phyloP scores from a whole-genome alignment of 306 rosid species.

The Rosa chinensis region DNA sequence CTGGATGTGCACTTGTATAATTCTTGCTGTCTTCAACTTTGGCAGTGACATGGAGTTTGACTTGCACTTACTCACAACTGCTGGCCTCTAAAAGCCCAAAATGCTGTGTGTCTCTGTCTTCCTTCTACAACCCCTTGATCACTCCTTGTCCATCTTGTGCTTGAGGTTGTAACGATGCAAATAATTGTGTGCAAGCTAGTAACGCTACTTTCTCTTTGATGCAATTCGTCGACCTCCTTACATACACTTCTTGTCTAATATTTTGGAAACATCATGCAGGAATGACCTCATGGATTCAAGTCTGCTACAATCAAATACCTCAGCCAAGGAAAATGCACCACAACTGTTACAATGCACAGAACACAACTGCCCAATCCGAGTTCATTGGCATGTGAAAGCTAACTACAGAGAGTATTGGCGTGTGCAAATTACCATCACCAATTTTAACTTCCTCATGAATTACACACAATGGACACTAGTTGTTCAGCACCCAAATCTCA shows the following conservation, averaged over 20 bases:
- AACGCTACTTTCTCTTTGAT: background rate
- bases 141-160: constrained; percentile 64
- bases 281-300: constrained; percentile 29
- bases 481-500: constrained; percentile 69
- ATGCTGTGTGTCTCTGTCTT: constrained; percentile 61
- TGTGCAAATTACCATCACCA: constrained; percentile 55
- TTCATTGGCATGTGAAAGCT: constrained; percentile 69
- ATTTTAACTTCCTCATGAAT: constrained; percentile 51
- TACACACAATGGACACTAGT: constrained; percentile 63
- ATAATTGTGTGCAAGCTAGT: constrained; percentile 31
- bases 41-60: constrained; percentile 74
- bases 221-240: background rate
- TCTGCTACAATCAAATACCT: constrained; percentile 1
- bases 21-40: constrained; percentile 1
- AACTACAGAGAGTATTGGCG: constrained; percentile 61
- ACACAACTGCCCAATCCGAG: constrained; percentile 60
- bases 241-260: background rate
- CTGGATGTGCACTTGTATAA: background rate
- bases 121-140: constrained; percentile 60
- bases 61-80: constrained; percentile 61
- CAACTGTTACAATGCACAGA: constrained; percentile 52
- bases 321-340: constrained; percentile 38
- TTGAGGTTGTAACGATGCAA: constrained; percentile 50
- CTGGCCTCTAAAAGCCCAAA: constrained; percentile 60
- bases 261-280: constrained; percentile 32